Evolutionary conservation across 257 asterid species (phyloP), one percentile per base, ranked within the genome.

Genomic region (Paraleonurus japonicus): DNA sequence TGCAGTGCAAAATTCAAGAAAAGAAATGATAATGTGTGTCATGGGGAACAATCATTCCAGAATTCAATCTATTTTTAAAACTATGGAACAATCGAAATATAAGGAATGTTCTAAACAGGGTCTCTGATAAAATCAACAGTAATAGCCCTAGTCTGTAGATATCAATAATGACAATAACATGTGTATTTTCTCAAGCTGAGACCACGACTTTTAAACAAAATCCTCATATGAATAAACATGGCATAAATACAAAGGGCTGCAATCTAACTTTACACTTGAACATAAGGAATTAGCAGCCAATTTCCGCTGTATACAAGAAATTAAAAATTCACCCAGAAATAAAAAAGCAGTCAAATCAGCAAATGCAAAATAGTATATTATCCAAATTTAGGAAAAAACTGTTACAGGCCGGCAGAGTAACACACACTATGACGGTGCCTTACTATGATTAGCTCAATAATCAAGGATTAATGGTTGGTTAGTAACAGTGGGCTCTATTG

Each of bases 271-370:
- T 27, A 45, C 43, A 76, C 30, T 22, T 39, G 17, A 20, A 51
- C 66, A 50, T n/a, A 50, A 55, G 43, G 26, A 69, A 62, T 27
- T 59, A 26, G 33, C 70, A 59, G 10, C 65, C 54, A 24, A 17
- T 24, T 71, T 12, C 1, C 39, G 20, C 22, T 0, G 15, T 33
- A 4, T 13, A 32, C n/a, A 23, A 67, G 47, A 69, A 7, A 33
- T 19, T 33, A 33, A 35, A 12, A 24, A 27, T 53, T 33, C 39
- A 30, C 12, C 65, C 65, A n/a, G 20, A 58, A 3, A 45, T 32
- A 55, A 9, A 54, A 22, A 55, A 39, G 28, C 19, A 37, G 48
- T 24, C 13, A 58, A 47, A 58, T 67, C 20, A 43, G 23, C 47
- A 59, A 58, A 58, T 24, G 17, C 72, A 50, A 17, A 48, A 27